Percentiles rank a stretch among this genome's conserved stretches.
Conservation (phyloP, 2,329 filamentous ascomycete genomes). For the Hypoxylon sp. region DNA sequence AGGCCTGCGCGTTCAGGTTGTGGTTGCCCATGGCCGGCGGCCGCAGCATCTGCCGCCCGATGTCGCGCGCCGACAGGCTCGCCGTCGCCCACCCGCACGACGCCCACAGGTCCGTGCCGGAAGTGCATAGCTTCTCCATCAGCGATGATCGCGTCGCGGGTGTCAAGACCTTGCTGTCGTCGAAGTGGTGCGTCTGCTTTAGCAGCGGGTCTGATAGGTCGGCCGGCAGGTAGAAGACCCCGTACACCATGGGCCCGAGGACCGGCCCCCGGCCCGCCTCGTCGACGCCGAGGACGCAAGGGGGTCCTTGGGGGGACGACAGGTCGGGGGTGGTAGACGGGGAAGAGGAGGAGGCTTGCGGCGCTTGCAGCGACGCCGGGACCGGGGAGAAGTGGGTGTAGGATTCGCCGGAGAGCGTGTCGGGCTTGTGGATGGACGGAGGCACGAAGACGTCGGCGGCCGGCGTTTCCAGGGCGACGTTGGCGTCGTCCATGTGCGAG, state of each 20-base stretch:
- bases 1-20: conserved; percentile 95
- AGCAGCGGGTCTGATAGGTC: conserved; percentile 76
- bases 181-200: conserved; percentile 81
- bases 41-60: conserved; percentile 80
- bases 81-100: conserved; percentile 82
- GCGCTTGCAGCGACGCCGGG: conserved; percentile 65
- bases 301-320: conserved; percentile 53
- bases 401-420: conserved; percentile 69
- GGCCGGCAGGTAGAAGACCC: conserved; percentile 77
- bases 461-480: conserved; percentile 47
- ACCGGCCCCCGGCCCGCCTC: conserved; percentile 94
- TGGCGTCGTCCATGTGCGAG: conserved; percentile 48
- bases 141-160: conserved; percentile 78
- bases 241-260: conserved; percentile 81
- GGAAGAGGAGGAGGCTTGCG: conserved; percentile 41
- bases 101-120: conserved; percentile 56
- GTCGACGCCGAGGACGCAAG: conserved; percentile 87
- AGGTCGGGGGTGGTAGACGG: conserved; percentile 40
- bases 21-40: conserved; percentile 65
- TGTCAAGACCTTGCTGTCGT: conserved; percentile 93
- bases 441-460: conserved; percentile 63
- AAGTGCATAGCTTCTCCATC: conserved; percentile 73
- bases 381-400: conserved; percentile 77
- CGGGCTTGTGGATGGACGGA: conserved; percentile 68
- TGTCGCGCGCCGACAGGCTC: conserved; percentile 83